These are phyloP conservation scores for Asterochloris erici DNA, from an alignment of 139 green algal species.

Conservation along the genomic window DNA sequence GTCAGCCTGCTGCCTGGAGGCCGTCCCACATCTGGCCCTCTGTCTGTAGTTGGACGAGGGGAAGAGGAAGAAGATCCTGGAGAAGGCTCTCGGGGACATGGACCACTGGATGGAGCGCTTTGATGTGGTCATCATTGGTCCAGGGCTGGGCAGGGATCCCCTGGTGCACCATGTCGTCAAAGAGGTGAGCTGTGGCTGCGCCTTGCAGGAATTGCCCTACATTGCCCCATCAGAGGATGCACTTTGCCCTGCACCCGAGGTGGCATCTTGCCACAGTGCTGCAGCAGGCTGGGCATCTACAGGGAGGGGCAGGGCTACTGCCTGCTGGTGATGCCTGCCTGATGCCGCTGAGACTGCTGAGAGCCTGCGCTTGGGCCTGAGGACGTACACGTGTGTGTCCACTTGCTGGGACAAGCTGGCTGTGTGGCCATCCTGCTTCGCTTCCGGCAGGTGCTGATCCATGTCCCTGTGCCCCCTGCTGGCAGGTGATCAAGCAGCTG, in stretches of 20 bases:
- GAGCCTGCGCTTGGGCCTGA: no score
- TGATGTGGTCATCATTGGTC: slow-evolving; percentile 69
- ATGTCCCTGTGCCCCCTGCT: background rate
- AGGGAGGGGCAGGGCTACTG: no score
- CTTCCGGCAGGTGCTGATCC: background rate
- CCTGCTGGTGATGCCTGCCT: no score
- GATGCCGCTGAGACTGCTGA: no score
- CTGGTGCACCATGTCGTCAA: slow-evolving; percentile 30
- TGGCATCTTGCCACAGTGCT: no score
- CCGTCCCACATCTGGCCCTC: no score
- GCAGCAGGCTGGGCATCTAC: no score
- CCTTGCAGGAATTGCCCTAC: no score
- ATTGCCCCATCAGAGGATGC: no score
- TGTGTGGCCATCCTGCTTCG: background rate
- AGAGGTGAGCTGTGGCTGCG: slow-evolving; percentile 15
- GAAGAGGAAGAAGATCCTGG: background rate
- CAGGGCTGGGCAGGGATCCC: slow-evolving; percentile 68
- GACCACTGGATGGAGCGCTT: slow-evolving; percentile 60
- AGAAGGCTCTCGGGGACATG: slow-evolving; percentile 32
- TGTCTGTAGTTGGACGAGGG: slow-evolving; percentile 1
- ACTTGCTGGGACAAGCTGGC: background rate
- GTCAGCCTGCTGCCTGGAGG: no score
- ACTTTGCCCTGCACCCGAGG: no score
- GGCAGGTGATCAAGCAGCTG: slow-evolving; percentile 37
- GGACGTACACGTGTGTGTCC: background rate